Base-by-base conservation (phyloP, 2,329 filamentous ascomycete species). In the Knoxdaviesia proteae region DNA sequence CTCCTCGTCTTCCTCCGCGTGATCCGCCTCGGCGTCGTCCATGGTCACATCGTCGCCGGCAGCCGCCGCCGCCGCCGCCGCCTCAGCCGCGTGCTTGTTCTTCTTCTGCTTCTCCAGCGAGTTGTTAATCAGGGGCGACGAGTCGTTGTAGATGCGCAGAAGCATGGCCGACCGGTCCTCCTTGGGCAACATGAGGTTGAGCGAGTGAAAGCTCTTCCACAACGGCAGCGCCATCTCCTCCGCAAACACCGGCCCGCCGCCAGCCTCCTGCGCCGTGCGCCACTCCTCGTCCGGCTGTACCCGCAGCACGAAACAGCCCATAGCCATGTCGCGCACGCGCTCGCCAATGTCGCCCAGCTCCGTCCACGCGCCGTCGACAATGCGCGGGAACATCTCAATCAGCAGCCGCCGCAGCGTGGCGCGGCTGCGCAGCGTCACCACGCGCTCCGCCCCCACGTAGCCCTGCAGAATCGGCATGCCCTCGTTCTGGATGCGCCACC, bases 161-260 rank as follows among this genome's bases (percentile, higher is more conserved):
- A 96, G 64, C 84, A 96, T 92, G 1, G 90, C 90, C 30, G 77
- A 79, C 10, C 90, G 75, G 50, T 98, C 90, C 58, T 98, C 90
- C 65, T 98, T 98, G 41, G 90, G 88, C 54, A 98, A 68, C 90
- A 98, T 98, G 43, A 98, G 72, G 58, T 98, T 98, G 46, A 96
- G 68, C 20, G 81, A 88, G 51, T 87, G 78, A 47, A 93, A 72
- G 56, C 86, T 92, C 61, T 92, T 80, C 90, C 90, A 98, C 32
- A 98, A 65, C 4, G 90, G 90, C 11, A 98, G 69, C 1, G 88
- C 82, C 74, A 94, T 84, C 31, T 74, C 68, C 63, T 96, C 88
- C 30, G 62, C 58, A 47, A 77, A 78, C 39, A 69, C 66, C 6
- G 63, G 58, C 38, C 44, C 45, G 32, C 40, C 45, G 7, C 40